A percentile compares a stretch with the other conserved stretches of the same genome.
Conservation (phyloP, 331 rosid species). For the Pyrus hybrid region DNA sequence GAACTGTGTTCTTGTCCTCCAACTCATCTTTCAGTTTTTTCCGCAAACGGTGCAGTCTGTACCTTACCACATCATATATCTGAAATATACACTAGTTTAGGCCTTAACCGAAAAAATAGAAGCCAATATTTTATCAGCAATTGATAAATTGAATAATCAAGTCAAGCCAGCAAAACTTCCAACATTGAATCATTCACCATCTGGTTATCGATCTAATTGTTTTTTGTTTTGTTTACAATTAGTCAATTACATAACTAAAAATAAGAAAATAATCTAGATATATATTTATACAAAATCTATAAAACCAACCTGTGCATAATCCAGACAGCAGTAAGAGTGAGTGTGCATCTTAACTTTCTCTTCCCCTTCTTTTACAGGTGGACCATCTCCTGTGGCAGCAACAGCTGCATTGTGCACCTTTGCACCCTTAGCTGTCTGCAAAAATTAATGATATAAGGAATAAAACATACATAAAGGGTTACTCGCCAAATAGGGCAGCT, state of each 20-base stretch:
- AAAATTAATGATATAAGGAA: constrained; percentile 10
- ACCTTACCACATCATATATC: constrained; percentile 93
- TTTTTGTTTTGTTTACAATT: not conserved
- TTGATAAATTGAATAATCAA: constrained; percentile 12
- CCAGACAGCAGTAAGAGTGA: constrained; percentile 88
- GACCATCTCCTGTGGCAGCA: constrained; percentile 83
- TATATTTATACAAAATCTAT: constrained; percentile 3
- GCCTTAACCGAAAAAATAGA: constrained; percentile 12
- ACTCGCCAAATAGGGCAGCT: not conserved
- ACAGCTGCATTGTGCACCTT: constrained; percentile 92
- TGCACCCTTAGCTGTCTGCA: constrained; percentile 95
- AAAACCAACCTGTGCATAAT: constrained; percentile 76
- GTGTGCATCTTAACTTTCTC: constrained; percentile 96
- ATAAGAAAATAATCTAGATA: not conserved
- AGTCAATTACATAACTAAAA: not conserved
- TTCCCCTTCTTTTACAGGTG: constrained; percentile 69
- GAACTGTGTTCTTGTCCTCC: constrained; percentile 95
- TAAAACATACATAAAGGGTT: not conserved
- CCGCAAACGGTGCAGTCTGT: constrained; percentile 92
- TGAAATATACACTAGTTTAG: constrained; percentile 36
- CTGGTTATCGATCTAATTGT: not conserved
- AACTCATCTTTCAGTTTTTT: constrained; percentile 97
- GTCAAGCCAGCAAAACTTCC: constrained; percentile 3
- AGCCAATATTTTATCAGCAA: constrained; percentile 17
- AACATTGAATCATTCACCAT: constrained; percentile 10